Percentiles rank a stretch among this genome's conserved stretches.
Conservation (phyloP, 805 yeast genomes). For the Pichia heedii region DNA sequence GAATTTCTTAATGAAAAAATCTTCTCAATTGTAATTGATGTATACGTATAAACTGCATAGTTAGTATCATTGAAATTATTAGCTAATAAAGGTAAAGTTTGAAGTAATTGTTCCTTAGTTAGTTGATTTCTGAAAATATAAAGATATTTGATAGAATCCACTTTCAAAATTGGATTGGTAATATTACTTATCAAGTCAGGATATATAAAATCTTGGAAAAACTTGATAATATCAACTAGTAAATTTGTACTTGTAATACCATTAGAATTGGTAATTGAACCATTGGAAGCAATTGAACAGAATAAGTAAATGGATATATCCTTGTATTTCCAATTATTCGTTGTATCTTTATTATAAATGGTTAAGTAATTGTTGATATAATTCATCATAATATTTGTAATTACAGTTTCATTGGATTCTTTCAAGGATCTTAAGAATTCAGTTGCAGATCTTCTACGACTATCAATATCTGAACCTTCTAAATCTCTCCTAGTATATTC, state of each 20-base stretch:
- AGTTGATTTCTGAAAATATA: slow-evolving; percentile 87
- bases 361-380: slow-evolving; percentile 62
- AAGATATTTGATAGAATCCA: slow-evolving; percentile 89
- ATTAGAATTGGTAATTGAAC: slow-evolving; percentile 62
- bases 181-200: slow-evolving; percentile 58
- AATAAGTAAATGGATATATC: slow-evolving; percentile 83
- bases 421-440: slow-evolving; percentile 84
- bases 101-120: slow-evolving; percentile 71
- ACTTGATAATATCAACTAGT: slow-evolving; percentile 76
- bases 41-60: slow-evolving; percentile 84
- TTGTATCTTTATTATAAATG: slow-evolving; percentile 34
- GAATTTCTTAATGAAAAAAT: slow-evolving; percentile 67
- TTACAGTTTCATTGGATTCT: slow-evolving; percentile 61
- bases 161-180: slow-evolving; percentile 70
- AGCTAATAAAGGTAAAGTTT: slow-evolving; percentile 72
- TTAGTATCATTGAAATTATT: slow-evolving; percentile 55
- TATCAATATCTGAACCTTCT: slow-evolving; percentile 91
- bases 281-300: slow-evolving; percentile 85
- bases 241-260: slow-evolving; percentile 86
- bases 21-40: slow-evolving; percentile 88
- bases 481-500: slow-evolving; percentile 86
- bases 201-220: slow-evolving; percentile 74
- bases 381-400: slow-evolving; percentile 64
- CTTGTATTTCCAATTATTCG: slow-evolving; percentile 73
- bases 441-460: slow-evolving; percentile 87